Evolutionary conservation across 805 yeast genomes (phyloP).

Genomic region (Candida multigemmis): DNA sequence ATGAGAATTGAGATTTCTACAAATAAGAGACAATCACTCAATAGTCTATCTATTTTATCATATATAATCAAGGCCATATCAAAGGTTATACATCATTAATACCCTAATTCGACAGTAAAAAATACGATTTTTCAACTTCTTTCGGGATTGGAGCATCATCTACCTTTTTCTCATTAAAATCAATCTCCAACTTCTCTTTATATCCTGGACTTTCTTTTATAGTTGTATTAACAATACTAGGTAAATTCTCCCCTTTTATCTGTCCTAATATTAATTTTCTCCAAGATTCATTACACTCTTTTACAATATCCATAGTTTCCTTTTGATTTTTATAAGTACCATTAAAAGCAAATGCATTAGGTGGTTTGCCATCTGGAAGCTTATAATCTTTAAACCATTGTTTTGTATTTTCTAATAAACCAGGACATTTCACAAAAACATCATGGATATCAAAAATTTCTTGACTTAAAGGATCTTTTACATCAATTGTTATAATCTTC

Average conservation of each 20-base stretch:
- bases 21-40: too few species aligned
- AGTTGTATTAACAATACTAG: constrained; percentile 31
- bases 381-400: constrained; percentile 99
- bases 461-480: constrained; percentile 77
- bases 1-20: not conserved
- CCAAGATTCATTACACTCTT: constrained; percentile 85
- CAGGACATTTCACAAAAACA: constrained; percentile 84
- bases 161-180: too few species aligned
- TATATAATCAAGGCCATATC: too few species aligned
- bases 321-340: constrained; percentile 85
- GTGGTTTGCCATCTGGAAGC: constrained; percentile 96
- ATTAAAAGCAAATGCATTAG: constrained; percentile 91
- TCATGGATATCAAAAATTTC: constrained; percentile 87
- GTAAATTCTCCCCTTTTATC: constrained; percentile 17
- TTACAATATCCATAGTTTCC: constrained; percentile 77
- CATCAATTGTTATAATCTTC: constrained; percentile 85
- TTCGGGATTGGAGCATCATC: too few species aligned
- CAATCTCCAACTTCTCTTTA: constrained; percentile 9
- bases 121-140: too few species aligned
- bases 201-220: constrained; percentile 19
- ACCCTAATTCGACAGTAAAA: too few species aligned
- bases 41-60: too few species aligned
- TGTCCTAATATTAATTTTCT: constrained; percentile 60
- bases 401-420: constrained; percentile 84
- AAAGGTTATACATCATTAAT: too few species aligned